A percentile compares a stretch with the other conserved stretches of the same genome.
These are phyloP conservation scores for Mucor circinelloides DNA, from an alignment of 371 early-diverging fungal genomes.

Conservation along the genomic window DNA sequence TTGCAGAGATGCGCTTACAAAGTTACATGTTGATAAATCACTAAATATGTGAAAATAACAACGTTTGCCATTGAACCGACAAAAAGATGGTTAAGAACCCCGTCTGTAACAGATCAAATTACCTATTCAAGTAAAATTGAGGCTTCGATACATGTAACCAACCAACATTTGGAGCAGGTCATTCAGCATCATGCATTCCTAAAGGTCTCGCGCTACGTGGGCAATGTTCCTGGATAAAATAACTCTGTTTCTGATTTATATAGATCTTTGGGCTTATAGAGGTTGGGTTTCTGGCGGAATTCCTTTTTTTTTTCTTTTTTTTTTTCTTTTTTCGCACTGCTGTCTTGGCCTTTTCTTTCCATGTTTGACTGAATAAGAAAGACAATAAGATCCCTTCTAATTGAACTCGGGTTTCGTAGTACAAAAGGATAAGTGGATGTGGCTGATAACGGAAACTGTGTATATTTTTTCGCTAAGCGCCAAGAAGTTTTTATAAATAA, in stretches of 20 bases:
- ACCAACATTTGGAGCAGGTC: not conserved
- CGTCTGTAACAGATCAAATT: not conserved
- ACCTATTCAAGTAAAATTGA: not conserved
- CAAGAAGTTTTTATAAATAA: constrained; percentile 5
- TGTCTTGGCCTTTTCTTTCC: no score
- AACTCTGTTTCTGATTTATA: not conserved
- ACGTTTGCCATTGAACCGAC: not conserved
- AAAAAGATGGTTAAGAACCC: not conserved
- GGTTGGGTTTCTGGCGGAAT: not conserved
- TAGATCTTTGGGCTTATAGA: not conserved
- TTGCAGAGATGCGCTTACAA: not conserved
- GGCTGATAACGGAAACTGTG: not conserved
- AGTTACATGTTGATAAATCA: not conserved
- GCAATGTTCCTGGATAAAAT: not conserved
- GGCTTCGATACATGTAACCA: not conserved
- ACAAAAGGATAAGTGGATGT: not conserved
- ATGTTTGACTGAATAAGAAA: not conserved
- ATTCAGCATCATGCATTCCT: not conserved
- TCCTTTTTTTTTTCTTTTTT: no score
- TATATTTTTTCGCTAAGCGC: not conserved
- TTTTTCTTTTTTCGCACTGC: no score
- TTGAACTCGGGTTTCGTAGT: not conserved
- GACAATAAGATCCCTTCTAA: not conserved
- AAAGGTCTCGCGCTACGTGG: not conserved
- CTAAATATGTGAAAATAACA: not conserved